Evolutionary conservation across 441 rosid species (phyloP), one percentile per base, ranked within the genome.

Genomic region (Geranium incanum): DNA sequence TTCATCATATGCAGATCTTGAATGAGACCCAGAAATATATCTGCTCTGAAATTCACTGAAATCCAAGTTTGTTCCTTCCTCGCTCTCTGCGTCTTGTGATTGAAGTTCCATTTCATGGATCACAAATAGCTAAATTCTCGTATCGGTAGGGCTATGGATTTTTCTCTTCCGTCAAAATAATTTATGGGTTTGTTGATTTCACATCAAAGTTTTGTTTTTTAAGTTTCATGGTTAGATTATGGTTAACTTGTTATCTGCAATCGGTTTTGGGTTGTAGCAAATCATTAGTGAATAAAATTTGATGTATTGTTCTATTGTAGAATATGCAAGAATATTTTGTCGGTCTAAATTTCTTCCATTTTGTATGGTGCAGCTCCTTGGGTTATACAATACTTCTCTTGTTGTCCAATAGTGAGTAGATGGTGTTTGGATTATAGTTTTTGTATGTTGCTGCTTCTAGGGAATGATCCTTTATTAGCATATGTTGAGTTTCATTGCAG

Each of bases 351-450:
- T n/a, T 50, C 59, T 50, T 50, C n/a, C 59, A 50, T 50, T 50
- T 50, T 50, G 59, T 50, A 13, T 50, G 18, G 15, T 50, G 55
- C n/a, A 48, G 15, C n/a, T 48, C 55, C 55, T 48, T 48, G 59
- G 59, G 19, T 50, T 50, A 50, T 50, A 50, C 59, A 50, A 50
- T 50, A 50, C 59, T n/a, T 50, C 59, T 50, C 59, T 50, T 50
- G 59, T 50, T 50, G 19, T 50, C 59, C 18, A 50, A 50, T n/a
- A 50, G 12, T 50, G 18, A 16, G 15, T 50, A n/a, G 18, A 50
- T 50, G 59, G 59, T 50, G 59, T 13, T 50, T 50, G 59, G 59
- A 50, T 50, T 50, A n/a, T 50, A 50, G 59, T 50, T 50, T n/a
- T 50, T n/a, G 59, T 13, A 50, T 50, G 59, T 50, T 50, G 59